Conservation (phyloP, 805 yeast genomes). For the Tetrapisispora fleetii region DNA sequence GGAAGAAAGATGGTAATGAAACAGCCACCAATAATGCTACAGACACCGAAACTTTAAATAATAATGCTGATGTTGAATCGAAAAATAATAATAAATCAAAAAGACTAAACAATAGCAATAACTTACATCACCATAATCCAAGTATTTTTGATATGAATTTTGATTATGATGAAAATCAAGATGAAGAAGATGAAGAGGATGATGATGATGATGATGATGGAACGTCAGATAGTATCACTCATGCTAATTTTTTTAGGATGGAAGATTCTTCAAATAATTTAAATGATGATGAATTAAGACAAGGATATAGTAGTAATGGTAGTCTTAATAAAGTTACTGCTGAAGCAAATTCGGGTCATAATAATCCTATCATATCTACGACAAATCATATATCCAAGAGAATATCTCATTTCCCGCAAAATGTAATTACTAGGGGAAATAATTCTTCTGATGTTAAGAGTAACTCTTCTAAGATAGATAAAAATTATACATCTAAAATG, state of each 20-base stretch:
- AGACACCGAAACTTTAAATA: no score
- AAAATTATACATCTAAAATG: background rate
- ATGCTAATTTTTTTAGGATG: conserved; percentile 19
- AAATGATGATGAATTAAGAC: conserved; percentile 1
- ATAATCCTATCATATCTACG: background rate
- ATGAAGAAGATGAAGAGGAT: conserved; percentile 28
- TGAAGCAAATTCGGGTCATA: background rate
- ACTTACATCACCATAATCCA: conserved; percentile 3
- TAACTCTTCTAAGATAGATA: conserved; percentile 8
- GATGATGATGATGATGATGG: conserved; percentile 24
- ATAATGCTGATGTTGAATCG: background rate
- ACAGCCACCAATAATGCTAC: background rate
- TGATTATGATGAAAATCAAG: conserved; percentile 25
- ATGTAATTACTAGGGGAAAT: conserved; percentile 11
- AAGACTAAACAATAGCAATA: background rate
- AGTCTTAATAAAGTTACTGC: background rate
- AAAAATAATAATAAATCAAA: background rate
- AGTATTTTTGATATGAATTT: conserved; percentile 20
- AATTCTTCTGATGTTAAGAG: conserved; percentile 8
- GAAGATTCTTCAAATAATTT: conserved; percentile 3
- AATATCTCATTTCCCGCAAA: conserved; percentile 15
- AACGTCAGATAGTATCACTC: conserved; percentile 10
- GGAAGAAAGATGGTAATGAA: conserved; percentile 8
- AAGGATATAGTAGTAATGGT: background rate
- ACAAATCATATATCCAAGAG: conserved; percentile 4